Conservation (phyloP, 441 rosid genomes). For the Euphorbia schlechtendalii region DNA sequence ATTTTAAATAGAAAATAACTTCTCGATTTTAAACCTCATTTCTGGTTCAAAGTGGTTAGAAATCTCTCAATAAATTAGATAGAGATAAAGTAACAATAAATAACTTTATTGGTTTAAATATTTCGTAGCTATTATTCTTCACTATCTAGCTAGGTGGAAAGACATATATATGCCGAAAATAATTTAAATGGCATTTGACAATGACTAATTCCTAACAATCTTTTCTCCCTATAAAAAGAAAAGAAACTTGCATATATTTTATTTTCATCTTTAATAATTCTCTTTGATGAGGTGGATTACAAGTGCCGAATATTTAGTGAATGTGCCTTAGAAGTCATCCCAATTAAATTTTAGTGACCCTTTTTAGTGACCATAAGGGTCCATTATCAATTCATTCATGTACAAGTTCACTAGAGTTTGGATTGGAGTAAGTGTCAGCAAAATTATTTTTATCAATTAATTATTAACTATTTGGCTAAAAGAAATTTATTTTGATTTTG, state of each 20-base stretch:
- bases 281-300: slow-evolving; percentile 18
- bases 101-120: slow-evolving; percentile 2
- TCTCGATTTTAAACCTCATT: too few relatives aligned
- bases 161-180: slow-evolving; percentile 15
- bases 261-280: slow-evolving; percentile 8
- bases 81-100: too few relatives aligned
- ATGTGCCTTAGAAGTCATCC: slow-evolving; percentile 28
- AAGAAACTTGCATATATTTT: too few relatives aligned
- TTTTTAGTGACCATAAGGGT: slow-evolving; percentile 25
- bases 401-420: neutral
- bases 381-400: neutral
- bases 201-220: slow-evolving; percentile 56
- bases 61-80: too few relatives aligned
- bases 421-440: neutral
- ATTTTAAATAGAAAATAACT: too few relatives aligned
- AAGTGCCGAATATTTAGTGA: slow-evolving; percentile 16
- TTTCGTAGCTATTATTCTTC: slow-evolving; percentile 14
- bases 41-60: too few relatives aligned
- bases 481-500: neutral
- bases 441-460: neutral
- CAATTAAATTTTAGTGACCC: slow-evolving; percentile 16
- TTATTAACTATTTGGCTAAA: neutral
- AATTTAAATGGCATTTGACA: slow-evolving; percentile 27
- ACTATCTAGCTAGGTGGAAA: slow-evolving; percentile 39
- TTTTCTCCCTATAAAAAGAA: slow-evolving; percentile 25